A percentile compares a stretch with the other conserved stretches of the same genome.
phyloP scores from a whole-genome alignment of 2,329 filamentous ascomycete species.

The Biscogniauxia marginata region DNA sequence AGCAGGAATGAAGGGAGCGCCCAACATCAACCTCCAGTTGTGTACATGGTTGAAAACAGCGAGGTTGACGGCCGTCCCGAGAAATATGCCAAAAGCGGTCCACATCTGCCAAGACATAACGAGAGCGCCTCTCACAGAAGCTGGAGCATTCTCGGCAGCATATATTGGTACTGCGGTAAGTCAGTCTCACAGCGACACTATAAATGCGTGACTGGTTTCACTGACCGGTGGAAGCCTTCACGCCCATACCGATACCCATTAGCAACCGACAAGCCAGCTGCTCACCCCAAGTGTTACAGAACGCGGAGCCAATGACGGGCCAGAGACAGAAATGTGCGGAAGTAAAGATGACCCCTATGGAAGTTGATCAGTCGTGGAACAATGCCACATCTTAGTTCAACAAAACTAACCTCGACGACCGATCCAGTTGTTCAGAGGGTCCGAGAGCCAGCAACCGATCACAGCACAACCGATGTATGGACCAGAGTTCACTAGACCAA shows the following conservation, averaged over 20 bases:
- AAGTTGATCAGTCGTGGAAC: too few relatives aligned
- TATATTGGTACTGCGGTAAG: conserved; percentile 63
- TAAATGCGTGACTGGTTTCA: not conserved
- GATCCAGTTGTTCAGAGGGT: conserved; percentile 60
- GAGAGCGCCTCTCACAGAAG: conserved; percentile 68
- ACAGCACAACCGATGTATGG: conserved; percentile 47
- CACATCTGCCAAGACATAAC: conserved; percentile 83
- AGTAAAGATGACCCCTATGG: conserved; percentile 65
- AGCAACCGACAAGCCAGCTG: conserved; percentile 70
- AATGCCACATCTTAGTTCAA: too few relatives aligned
- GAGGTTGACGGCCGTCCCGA: conserved; percentile 62
- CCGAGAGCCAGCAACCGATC: conserved; percentile 57
- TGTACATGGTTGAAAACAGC: conserved; percentile 38
- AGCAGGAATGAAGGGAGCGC: conserved; percentile 59
- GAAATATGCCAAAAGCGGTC: conserved; percentile 59
- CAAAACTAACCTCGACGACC: conserved; percentile 48
- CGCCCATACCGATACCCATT: conserved; percentile 75
- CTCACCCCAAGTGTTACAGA: conserved; percentile 69
- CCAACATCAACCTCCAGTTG: conserved; percentile 44
- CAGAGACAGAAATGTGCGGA: conserved; percentile 71
- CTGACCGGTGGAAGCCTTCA: conserved; percentile 62
- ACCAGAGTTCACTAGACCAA: conserved; percentile 56
- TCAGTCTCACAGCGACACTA: not conserved
- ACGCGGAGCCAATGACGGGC: conserved; percentile 68
- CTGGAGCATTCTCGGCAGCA: conserved; percentile 70